A percentile compares a stretch with the other conserved stretches of the same genome.
Evolutionary conservation across 345 rosid genomes (phyloP).

Genomic region (Erucastrum elatum): DNA sequence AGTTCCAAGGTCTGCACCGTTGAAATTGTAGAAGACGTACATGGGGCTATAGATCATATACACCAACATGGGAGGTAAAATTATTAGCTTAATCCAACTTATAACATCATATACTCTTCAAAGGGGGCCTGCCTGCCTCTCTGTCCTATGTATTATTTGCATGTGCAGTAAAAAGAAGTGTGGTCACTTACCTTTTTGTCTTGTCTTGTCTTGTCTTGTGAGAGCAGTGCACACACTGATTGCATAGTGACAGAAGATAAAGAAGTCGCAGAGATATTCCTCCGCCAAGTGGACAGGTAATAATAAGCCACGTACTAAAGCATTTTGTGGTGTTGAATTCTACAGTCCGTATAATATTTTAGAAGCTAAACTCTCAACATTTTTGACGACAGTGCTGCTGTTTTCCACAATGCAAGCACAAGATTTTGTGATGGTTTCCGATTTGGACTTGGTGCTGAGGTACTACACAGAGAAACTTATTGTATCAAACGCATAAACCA

Average conservation of each 20-base stretch:
- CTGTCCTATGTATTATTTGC: conserved; percentile 13
- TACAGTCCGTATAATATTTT: background rate
- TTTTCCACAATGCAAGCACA: conserved; percentile 95
- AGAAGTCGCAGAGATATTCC: conserved; percentile 71
- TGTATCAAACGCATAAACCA: too few relatives aligned
- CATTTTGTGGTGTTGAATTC: background rate
- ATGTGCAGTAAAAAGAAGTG: conserved; percentile 24
- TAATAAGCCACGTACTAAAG: background rate
- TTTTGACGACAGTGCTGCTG: conserved; percentile 82
- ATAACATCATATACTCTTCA: background rate
- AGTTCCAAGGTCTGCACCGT: conserved; percentile 83
- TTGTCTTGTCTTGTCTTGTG: conserved; percentile 33
- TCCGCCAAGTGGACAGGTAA: conserved; percentile 84
- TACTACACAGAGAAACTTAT: conserved; percentile 21
- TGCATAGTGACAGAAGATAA: conserved; percentile 81
- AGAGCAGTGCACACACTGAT: conserved; percentile 90
- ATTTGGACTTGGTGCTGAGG: conserved; percentile 99
- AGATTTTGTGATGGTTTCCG: conserved; percentile 96
- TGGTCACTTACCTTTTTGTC: conserved; percentile 13
- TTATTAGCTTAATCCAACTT: conserved; percentile 1
- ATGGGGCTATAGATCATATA: conserved; percentile 82
- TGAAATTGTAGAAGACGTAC: conserved; percentile 84
- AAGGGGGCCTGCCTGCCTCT: conserved; percentile 18
- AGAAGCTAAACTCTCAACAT: background rate
- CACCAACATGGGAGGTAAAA: conserved; percentile 88